Evolutionary conservation across 176 grass and related monocot genomes (phyloP).

Genomic region (Zizania latifolia): DNA sequence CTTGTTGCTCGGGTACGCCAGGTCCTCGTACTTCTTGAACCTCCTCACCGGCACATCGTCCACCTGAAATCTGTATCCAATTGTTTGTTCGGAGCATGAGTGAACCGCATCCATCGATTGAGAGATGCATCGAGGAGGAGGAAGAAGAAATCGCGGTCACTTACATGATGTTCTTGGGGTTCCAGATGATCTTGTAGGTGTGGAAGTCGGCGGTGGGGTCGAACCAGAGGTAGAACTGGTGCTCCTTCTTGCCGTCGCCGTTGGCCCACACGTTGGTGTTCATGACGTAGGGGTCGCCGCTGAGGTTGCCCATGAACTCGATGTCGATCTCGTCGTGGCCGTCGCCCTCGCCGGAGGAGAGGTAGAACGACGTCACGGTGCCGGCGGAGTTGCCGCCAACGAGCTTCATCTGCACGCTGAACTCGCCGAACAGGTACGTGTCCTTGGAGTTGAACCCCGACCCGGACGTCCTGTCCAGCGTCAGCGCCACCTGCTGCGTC

Average conservation of each 20-base stretch:
- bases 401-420: constrained; percentile 48
- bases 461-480: constrained; percentile 17
- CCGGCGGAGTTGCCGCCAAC: constrained; percentile 40
- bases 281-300: constrained; percentile 13
- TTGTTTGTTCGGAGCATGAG: too few relatives aligned
- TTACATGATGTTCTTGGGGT: constrained; percentile 29
- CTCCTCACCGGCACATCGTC: constrained; percentile 46
- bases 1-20: constrained; percentile 36
- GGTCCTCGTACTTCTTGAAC: constrained; percentile 49
- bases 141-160: too few relatives aligned
- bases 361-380: constrained; percentile 48
- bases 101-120: too few relatives aligned
- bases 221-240: constrained; percentile 59
- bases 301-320: constrained; percentile 47
- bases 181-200: constrained; percentile 47
- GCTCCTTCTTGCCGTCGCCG: constrained; percentile 51
- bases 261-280: constrained; percentile 53
- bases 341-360: constrained; percentile 16
- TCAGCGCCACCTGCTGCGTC: constrained; percentile 13
- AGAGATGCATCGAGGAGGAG: too few relatives aligned
- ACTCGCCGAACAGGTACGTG: constrained; percentile 45
- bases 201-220: constrained; percentile 40
- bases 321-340: constrained; percentile 55
- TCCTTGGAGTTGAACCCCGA: constrained; percentile 24
- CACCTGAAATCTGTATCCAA: constrained; percentile 60